Base-by-base conservation (phyloP, 208 protist genomes). In the Tetramitus jugosus region DNA sequence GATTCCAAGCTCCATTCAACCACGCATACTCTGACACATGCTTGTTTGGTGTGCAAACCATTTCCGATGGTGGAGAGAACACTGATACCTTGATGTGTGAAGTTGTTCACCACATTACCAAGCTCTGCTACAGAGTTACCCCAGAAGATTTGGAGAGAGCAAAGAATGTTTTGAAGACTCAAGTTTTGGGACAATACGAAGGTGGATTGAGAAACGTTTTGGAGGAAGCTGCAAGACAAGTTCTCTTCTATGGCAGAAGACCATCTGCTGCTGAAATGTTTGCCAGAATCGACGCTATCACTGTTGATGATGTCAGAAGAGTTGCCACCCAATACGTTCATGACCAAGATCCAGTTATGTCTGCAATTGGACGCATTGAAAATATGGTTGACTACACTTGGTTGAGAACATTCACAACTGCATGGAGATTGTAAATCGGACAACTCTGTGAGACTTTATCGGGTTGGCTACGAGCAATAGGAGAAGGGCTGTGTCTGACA, bases 211-310 rank as follows among this genome's bases (percentile, higher is more conserved):
- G 29, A 13, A 43, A 43, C 49, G 65, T 72, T 72, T 43, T 33
- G 8, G 65, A 72, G 20, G 65, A 72, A 52, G 26, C 49, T 33
- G 65, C 40, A 40, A 72, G 40, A 72, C 65, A 72, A 72, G 37
- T 20, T 37, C 26, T 72, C 0, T 37, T 52, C 14, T 52, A 37
- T 42, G 35, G 35, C 8, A 29, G 65, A 52, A 72, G 65, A 72
- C 37, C 42, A 37, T 52, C 65, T 52, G 40, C 40, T 72, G 65
- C 65, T 37, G 65, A 72, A 72, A 72, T 72, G 65, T 72, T 72
- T 35, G 42, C 65, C 23, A 43, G 65, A 52, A 52, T 72, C 35
- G 65, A 72, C 49, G 0, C 65, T 23, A 52, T 72, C 40, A 72
- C 37, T 31, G n/a, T 52, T 72, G 40, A 43, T 52, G 26, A 72